phyloP scores from a whole-genome alignment of 768 basidiomycete species.

The Auricularia heimuer region DNA sequence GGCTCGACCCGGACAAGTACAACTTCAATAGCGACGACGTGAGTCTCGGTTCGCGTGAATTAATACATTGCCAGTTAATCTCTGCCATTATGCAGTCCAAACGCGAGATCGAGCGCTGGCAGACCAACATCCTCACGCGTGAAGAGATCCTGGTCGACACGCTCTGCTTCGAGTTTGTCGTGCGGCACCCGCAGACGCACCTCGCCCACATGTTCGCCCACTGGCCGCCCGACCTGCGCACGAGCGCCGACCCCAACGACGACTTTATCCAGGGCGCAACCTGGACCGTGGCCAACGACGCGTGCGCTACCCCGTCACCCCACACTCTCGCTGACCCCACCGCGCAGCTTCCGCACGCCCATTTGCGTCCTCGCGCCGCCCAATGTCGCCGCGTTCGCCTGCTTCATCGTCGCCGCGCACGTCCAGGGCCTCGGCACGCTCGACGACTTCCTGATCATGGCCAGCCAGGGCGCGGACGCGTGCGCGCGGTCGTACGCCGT shows the following conservation, averaged over 20 bases:
- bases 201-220: conserved; percentile 64
- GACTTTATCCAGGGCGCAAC: conserved; percentile 50
- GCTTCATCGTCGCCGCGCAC: conserved; percentile 51
- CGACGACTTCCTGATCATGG: not conserved
- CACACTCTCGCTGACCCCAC: conserved; percentile 2
- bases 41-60: too few relatives aligned
- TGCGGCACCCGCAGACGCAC: conserved; percentile 66
- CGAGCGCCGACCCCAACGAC: conserved; percentile 10
- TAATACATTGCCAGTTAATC: too few relatives aligned
- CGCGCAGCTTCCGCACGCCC: conserved; percentile 63
- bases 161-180: conserved; percentile 77
- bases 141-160: conserved; percentile 77
- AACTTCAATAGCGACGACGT: not conserved
- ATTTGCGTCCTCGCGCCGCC: conserved; percentile 63
- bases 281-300: conserved; percentile 83
- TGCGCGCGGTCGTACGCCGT: not conserved
- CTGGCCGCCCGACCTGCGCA: conserved; percentile 29
- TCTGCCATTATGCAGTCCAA: too few relatives aligned
- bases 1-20: conserved; percentile 39
- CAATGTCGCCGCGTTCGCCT: conserved; percentile 64
- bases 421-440: not conserved
- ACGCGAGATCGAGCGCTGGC: conserved; percentile 58
- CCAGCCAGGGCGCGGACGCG: not conserved
- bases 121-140: conserved; percentile 55
- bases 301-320: conserved; percentile 37